Conservation (phyloP, 1,284 basidiomycete genomes). For the Austroboletus niveus region DNA sequence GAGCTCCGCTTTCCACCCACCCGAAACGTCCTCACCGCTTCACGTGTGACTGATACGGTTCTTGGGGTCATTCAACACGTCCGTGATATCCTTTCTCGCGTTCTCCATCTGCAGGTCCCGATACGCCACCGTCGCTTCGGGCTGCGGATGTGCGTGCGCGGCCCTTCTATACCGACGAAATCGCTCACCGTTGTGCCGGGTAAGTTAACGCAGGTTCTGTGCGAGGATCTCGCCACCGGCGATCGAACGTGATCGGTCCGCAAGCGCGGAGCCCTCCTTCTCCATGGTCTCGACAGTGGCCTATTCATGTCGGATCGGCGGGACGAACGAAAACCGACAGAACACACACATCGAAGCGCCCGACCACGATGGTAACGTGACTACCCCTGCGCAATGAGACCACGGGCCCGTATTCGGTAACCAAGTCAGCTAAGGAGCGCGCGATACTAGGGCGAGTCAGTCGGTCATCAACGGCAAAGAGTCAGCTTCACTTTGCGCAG, state of each 20-base stretch:
- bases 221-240: conserved; percentile 29
- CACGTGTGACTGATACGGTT: conserved; percentile 34
- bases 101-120: conserved; percentile 35
- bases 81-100: conserved; percentile 37
- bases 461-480: background rate
- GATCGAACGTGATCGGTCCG: conserved; percentile 33
- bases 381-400: conserved; percentile 29
- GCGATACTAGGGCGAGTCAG: conserved; percentile 10
- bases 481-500: conserved; percentile 13
- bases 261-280: conserved; percentile 30
- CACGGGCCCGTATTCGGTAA: conserved; percentile 34
- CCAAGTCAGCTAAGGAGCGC: conserved; percentile 22
- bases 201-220: conserved; percentile 19
- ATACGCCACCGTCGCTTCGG: conserved; percentile 32
- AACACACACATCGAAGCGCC: conserved; percentile 34
- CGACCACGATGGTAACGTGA: conserved; percentile 30
- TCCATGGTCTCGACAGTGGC: conserved; percentile 35
- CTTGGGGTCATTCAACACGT: conserved; percentile 38
- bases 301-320: conserved; percentile 4
- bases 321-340: background rate
- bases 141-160: conserved; percentile 39
- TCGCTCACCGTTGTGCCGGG: conserved; percentile 23
- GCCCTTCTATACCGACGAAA: conserved; percentile 34
- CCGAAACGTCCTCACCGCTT: conserved; percentile 19
- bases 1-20: background rate